Percentiles rank a stretch among this genome's conserved stretches.
Conservation (phyloP, 75 land plant genomes). For the Selaginella moellendorffii region DNA sequence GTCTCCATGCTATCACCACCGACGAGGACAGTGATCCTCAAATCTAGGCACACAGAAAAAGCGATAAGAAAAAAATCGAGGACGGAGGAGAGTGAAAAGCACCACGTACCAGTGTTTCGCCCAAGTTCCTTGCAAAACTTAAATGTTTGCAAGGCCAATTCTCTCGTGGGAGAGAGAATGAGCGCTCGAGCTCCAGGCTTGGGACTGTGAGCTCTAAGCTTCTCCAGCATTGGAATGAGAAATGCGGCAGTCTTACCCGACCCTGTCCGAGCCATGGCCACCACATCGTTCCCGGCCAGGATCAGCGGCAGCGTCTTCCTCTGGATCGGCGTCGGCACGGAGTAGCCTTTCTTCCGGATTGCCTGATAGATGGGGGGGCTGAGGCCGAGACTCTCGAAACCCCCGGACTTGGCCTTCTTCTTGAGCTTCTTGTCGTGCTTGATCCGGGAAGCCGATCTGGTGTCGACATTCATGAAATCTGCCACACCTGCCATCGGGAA, state of each 20-base stretch:
- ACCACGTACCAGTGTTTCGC: constrained; percentile 45
- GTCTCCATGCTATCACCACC: constrained; percentile 98
- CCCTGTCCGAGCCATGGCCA: constrained; percentile 98
- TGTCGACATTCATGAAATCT: neutral
- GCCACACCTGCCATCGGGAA: neutral
- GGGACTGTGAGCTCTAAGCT: constrained; percentile 38
- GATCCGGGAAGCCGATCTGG: neutral
- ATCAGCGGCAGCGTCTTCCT: constrained; percentile 90
- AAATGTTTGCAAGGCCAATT: constrained; percentile 77
- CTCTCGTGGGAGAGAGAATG: constrained; percentile 72
- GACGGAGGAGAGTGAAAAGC: neutral
- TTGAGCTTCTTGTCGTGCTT: constrained; percentile 26
- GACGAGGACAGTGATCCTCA: constrained; percentile 57
- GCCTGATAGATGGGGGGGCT: constrained; percentile 52
- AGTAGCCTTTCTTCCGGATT: constrained; percentile 67
- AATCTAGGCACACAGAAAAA: constrained; percentile 30
- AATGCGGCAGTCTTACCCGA: constrained; percentile 97
- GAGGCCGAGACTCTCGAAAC: constrained; percentile 72
- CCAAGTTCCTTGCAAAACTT: constrained; percentile 85
- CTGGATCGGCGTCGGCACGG: constrained; percentile 92
- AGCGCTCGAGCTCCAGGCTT: constrained; percentile 63
- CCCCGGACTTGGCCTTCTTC: constrained; percentile 84
- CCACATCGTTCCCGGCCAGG: constrained; percentile 68
- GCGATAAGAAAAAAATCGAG: neutral
- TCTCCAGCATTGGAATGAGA: constrained; percentile 76